phyloP scores from a whole-genome alignment of 75 land plant genomes.

The Larix kaempferi region DNA sequence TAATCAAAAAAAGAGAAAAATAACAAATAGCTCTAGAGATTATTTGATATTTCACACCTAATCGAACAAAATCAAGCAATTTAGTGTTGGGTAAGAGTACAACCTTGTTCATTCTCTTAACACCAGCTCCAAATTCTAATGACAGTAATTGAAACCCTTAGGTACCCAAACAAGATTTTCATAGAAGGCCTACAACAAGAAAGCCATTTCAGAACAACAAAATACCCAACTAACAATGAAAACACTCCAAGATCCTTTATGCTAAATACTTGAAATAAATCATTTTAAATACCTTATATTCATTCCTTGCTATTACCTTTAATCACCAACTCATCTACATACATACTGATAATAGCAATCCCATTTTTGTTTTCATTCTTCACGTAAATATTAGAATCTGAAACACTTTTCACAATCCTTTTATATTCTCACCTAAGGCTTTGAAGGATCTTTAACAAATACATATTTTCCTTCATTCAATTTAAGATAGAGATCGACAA shows the following conservation, averaged over 20 bases:
- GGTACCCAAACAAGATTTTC: neutral
- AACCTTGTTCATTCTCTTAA: neutral
- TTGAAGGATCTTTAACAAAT: conserved; percentile 92
- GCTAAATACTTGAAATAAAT: too few relatives aligned
- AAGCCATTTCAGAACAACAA: neutral
- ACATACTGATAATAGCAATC: too few relatives aligned
- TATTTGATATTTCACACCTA: neutral
- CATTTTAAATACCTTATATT: too few relatives aligned
- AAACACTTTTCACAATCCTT: too few relatives aligned
- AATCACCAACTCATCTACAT: too few relatives aligned
- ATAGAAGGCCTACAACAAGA: neutral
- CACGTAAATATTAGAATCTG: too few relatives aligned
- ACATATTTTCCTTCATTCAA: conserved; percentile 93
- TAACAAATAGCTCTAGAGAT: neutral
- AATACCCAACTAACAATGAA: neutral
- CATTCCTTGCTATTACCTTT: too few relatives aligned
- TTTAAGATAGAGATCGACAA: conserved; percentile 94
- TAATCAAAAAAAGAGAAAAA: neutral
- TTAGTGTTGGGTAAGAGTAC: neutral
- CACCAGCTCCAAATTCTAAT: neutral
- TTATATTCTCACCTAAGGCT: conserved; percentile 79
- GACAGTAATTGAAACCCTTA: neutral
- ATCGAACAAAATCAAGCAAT: neutral
- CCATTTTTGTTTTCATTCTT: too few relatives aligned
- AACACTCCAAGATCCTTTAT: too few relatives aligned